Evolutionary conservation across 768 basidiomycete genomes (phyloP), one percentile per base, ranked within the genome.

Genomic region (Mycena olivaceomarginata): DNA sequence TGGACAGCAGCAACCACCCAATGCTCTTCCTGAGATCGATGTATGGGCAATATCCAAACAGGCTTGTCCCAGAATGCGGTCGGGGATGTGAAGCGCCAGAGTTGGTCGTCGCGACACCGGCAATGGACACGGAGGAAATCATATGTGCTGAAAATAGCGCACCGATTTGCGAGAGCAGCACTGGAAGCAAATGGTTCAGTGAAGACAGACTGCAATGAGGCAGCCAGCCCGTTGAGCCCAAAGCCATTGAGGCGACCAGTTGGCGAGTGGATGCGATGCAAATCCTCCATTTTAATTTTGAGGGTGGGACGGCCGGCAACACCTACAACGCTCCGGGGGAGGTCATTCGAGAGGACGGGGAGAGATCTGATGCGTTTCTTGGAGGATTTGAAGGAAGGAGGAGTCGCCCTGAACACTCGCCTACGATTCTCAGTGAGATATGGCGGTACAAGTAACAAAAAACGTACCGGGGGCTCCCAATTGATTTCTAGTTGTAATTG

Each of bases 31-130:
- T 9, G 2, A 0, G 62, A 72, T 2, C 81, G 72, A 67, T 88
- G 86, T 18, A 88, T 85, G 0, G 86, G 88, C 13, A 89, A 25
- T 16, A 88, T 84, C 87, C 87, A 89, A 0, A 78, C n/a, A 41
- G 79, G 62, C 53, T 83, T 85, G 0, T 8, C 18, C 86, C 86
- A 87, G 69, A 82, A 89, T n/a, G 70, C 48, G 0, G 75, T 76
- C 0, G 43, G 64, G 2, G 15, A 41, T 1, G 75, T 72, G 0
- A 62, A 41, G 11, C 74, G 63, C 85, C 85, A 87, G 0, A 87
- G 37, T 0, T 79, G 70, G 0, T 56, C 20, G 41, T 83, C 80
- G 1, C 69, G 6, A 4, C 56, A 59, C 3, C 80, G 74, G 71
- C 80, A 80, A 1, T 68, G 78, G 18, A 81, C 64, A 11, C 75